These are phyloP conservation scores for Letharia lupina DNA, from an alignment of 495 filamentous ascomycete species.

Conservation along the genomic window DNA sequence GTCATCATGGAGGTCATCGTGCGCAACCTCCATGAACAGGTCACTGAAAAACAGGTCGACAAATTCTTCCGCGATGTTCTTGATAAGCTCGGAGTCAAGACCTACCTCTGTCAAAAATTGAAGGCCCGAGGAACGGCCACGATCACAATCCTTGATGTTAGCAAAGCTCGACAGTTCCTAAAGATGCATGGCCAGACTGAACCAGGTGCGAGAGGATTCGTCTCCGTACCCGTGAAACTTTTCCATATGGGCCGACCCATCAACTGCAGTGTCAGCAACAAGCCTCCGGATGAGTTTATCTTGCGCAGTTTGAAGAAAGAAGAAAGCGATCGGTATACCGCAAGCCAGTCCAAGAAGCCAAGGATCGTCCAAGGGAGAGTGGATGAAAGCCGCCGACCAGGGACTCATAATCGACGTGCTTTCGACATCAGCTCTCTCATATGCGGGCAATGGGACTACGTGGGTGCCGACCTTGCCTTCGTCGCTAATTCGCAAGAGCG, in stretches of 20 bases:
- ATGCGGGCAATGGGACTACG: conserved; percentile 46
- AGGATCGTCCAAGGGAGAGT: conserved; percentile 7
- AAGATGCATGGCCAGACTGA: conserved; percentile 26
- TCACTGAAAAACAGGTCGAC: conserved; percentile 30
- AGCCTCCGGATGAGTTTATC: conserved; percentile 30
- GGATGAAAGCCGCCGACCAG: neutral
- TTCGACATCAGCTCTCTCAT: conserved; percentile 26
- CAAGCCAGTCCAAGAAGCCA: conserved; percentile 15
- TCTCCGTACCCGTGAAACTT: conserved; percentile 28
- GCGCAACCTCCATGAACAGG: conserved; percentile 31
- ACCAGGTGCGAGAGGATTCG: conserved; percentile 14
- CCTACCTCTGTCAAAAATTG: conserved; percentile 33
- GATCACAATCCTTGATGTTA: conserved; percentile 31
- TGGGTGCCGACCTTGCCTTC: conserved; percentile 35
- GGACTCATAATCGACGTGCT: neutral
- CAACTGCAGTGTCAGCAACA: conserved; percentile 38
- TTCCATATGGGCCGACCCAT: conserved; percentile 31
- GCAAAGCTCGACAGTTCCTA: conserved; percentile 33
- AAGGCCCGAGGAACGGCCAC: conserved; percentile 28
- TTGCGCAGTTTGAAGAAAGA: conserved; percentile 36
- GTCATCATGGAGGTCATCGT: conserved; percentile 38
- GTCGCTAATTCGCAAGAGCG: conserved; percentile 36
- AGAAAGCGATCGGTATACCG: conserved; percentile 13
- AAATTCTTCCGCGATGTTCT: conserved; percentile 33
- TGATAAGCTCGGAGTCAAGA: conserved; percentile 27